Base-by-base conservation (phyloP, 805 yeast species). In the Ascoidea rubescens region DNA sequence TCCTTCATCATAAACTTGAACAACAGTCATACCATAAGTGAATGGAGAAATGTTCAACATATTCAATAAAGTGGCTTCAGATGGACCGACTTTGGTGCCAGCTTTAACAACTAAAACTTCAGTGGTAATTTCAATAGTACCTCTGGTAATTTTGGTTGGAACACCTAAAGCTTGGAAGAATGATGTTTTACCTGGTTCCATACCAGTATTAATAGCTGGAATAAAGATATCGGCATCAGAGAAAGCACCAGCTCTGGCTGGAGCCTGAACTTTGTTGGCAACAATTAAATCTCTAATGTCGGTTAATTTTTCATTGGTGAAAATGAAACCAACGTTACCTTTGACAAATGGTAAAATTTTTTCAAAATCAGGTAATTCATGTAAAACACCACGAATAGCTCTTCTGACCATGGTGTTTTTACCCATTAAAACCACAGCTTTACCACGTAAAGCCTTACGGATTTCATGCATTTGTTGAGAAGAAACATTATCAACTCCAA, bases 101-200 rank as follows among this genome's bases (percentile, higher is more conserved):
- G 84, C 82, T 60, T 77, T 81, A 69, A 90, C 96, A 71, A 93
- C 96, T 80, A 87, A 87, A 69, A 93, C 96, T 71, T 93, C 99
- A 66, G 85, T 75, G 74, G 88, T 89, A 77, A 93, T 93, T 80
- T 93, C 99, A 84, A 93, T 93, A 78, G 96, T 89, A 93, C 99
- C 99, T 87, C 99, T 90, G 77, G 96, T 93, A 89, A 93, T 93
- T 95, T 93, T 93, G 87, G 99, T 93, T 83, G 99, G 99, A 69
- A 93, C 96, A 87, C 98, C 98, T 69, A 93, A 84, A 71, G 99
- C 99, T 84, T 93, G 99, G 98, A 93, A 93, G 95, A 93, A 93
- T 72, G 99, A 93, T 70, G 99, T 93, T 88, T 93, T 93, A 85
- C 98, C 98, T 77, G 99, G 99, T 80, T 93, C 99, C 96, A 93